These are phyloP conservation scores for Petunia axillaris DNA, from an alignment of 257 asterid species.

Conservation along the genomic window DNA sequence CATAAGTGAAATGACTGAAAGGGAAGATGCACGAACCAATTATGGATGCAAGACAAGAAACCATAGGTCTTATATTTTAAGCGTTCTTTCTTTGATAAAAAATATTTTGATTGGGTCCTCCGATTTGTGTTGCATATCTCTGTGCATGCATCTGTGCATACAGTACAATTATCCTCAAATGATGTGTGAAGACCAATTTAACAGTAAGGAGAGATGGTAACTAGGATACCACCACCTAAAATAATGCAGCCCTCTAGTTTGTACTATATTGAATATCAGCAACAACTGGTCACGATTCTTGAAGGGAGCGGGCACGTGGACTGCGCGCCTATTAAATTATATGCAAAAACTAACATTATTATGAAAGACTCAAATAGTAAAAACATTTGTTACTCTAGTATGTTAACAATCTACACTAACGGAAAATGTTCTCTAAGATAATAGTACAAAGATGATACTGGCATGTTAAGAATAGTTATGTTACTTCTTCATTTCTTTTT, in stretches of 20 bases:
- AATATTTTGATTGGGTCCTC: background rate
- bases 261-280: background rate
- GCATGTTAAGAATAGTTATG: background rate
- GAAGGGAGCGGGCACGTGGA: background rate
- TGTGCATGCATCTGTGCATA: conserved; percentile 18
- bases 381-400: background rate
- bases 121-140: background rate
- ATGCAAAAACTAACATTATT: conserved; percentile 9
- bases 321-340: background rate
- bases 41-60: conserved; percentile 1
- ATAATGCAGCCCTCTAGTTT: background rate
- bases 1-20: background rate
- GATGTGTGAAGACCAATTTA: background rate
- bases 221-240: background rate
- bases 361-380: background rate
- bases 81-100: background rate
- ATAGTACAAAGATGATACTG: background rate
- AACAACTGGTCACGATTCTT: background rate
- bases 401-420: background rate
- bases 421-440: background rate
- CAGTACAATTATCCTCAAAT: background rate
- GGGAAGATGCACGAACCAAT: background rate
- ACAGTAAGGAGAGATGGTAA: conserved; percentile 3
- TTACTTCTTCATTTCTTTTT: background rate
- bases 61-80: background rate